Evolutionary conservation across 371 early-diverging fungal species (phyloP).

Genomic region (Mortierella sp.): DNA sequence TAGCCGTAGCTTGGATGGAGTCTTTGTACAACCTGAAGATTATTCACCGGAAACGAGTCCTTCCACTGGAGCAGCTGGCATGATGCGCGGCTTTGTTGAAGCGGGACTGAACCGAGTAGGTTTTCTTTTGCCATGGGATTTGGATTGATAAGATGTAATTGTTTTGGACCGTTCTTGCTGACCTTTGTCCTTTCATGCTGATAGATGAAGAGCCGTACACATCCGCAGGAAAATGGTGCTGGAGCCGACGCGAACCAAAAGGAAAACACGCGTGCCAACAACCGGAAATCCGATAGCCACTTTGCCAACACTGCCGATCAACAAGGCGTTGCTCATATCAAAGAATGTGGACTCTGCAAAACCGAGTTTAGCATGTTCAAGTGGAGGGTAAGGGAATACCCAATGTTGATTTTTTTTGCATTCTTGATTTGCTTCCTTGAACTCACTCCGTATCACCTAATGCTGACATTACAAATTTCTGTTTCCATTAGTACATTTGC

Average conservation of each 20-base stretch:
- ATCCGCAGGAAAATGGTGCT: neutral
- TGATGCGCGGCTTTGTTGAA: conserved; percentile 52
- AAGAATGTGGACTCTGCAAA: conserved; percentile 58
- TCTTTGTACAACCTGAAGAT: conserved; percentile 30
- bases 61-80: conserved; percentile 31
- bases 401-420: neutral
- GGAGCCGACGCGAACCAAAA: neutral
- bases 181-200: neutral
- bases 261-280: conserved; percentile 23
- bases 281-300: conserved; percentile 47
- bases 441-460: no score
- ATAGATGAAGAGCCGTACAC: conserved; percentile 51
- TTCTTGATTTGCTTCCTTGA: no score
- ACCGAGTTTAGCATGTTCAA: conserved; percentile 55
- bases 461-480: neutral
- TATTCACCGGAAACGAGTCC: conserved; percentile 9
- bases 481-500: conserved; percentile 54
- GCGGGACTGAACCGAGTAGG: conserved; percentile 49
- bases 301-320: conserved; percentile 24
- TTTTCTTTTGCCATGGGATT: neutral
- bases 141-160: neutral
- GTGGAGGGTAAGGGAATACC: conserved; percentile 32
- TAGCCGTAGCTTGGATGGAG: conserved; percentile 31
- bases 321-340: conserved; percentile 22
- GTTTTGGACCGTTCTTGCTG: no score